Evolutionary conservation across 805 yeast genomes (phyloP).

Genomic region (Spathaspora hagerdaliae): DNA sequence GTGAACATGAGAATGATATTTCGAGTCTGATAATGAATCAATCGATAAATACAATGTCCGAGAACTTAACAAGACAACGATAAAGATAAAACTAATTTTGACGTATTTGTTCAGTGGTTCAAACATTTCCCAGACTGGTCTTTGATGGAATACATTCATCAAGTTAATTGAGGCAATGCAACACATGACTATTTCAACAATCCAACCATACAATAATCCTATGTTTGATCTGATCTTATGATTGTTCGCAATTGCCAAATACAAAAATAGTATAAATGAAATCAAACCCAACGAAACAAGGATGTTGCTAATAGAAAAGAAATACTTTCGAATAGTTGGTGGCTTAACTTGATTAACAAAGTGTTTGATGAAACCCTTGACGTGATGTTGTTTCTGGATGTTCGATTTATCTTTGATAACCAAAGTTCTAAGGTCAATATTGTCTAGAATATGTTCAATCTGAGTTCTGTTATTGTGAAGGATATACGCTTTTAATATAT

Average conservation of each 20-base stretch:
- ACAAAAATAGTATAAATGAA: constrained; percentile 16
- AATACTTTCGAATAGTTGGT: not conserved
- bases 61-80: constrained; percentile 26
- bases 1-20: constrained; percentile 11
- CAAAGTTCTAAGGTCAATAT: not conserved
- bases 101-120: constrained; percentile 25
- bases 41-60: constrained; percentile 25
- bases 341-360: constrained; percentile 2
- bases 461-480: constrained; percentile 10
- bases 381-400: not conserved
- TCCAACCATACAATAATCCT: constrained; percentile 37
- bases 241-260: constrained; percentile 28
- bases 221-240: constrained; percentile 31
- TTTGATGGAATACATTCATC: constrained; percentile 12
- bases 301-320: constrained; percentile 3
- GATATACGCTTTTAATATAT: constrained; percentile 17
- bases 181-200: constrained; percentile 20
- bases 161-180: constrained; percentile 25
- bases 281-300: not conserved
- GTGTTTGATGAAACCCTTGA: not conserved
- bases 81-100: constrained; percentile 17
- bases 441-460: not conserved
- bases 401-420: not conserved
- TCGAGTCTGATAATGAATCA: constrained; percentile 23
- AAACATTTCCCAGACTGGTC: constrained; percentile 22